Evolutionary conservation across 257 asterid species (phyloP).

Genomic region (Nemophila menziesii): DNA sequence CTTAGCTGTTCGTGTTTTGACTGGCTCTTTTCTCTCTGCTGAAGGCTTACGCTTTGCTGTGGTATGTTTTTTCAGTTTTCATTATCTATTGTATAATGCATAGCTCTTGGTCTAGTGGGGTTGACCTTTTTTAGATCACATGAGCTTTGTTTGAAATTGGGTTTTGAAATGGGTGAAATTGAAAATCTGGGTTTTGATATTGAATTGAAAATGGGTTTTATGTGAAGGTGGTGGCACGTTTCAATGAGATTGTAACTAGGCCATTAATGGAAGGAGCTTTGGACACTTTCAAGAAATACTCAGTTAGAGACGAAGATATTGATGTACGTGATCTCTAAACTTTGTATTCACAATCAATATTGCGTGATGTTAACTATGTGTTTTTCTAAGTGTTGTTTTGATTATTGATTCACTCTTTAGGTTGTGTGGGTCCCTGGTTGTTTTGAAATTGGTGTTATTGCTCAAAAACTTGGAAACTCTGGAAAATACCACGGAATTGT

Average conservation of each 20-base stretch:
- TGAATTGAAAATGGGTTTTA: conserved; percentile 3
- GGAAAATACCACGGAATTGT: conserved; percentile 61
- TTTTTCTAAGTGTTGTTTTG: not conserved
- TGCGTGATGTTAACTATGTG: not conserved
- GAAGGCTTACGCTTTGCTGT: not conserved
- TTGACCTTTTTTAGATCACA: too few relatives aligned
- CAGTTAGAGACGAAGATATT: conserved; percentile 72
- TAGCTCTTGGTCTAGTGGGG: too few relatives aligned
- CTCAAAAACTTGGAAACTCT: conserved; percentile 79
- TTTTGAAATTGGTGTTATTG: conserved; percentile 74
- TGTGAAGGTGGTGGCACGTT: conserved; percentile 85
- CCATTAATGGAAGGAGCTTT: conserved; percentile 86
- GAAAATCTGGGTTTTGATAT: not conserved
- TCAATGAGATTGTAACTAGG: conserved; percentile 84
- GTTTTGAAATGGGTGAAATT: too few relatives aligned
- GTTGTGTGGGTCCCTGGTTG: conserved; percentile 98
- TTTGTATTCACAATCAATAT: too few relatives aligned
- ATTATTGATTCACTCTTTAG: conserved; percentile 20
- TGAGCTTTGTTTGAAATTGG: too few relatives aligned
- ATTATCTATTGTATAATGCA: not conserved
- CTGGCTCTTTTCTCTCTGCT: not conserved
- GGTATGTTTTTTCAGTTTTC: not conserved
- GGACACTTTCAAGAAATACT: conserved; percentile 72
- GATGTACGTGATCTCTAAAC: conserved; percentile 85
- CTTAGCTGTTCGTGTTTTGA: not conserved